Conservation (phyloP, 192 early-diverging fungal species). For the Radiomyces spectabilis region DNA sequence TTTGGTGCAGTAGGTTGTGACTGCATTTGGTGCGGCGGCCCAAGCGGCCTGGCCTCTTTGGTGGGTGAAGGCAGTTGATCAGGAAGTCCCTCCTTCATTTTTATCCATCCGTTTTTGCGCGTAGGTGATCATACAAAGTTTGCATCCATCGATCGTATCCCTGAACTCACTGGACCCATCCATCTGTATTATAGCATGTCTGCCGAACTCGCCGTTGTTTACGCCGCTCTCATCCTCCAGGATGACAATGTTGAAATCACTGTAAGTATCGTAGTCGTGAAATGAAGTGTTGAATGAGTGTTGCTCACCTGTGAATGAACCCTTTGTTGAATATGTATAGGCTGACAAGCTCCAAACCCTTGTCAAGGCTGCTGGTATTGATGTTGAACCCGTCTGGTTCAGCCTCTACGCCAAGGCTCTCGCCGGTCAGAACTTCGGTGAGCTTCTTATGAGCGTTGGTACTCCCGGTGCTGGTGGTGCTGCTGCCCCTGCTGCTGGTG, state of each 20-base stretch:
- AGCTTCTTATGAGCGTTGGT: conserved; percentile 88
- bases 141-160: too few species aligned
- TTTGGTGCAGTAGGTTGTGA: too few species aligned
- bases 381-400: conserved; percentile 93
- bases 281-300: too few species aligned
- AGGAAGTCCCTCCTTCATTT: too few species aligned
- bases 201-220: conserved; percentile 85
- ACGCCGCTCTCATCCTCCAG: conserved; percentile 96
- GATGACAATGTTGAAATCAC: conserved; percentile 96
- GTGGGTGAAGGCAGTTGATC: too few species aligned
- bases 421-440: conserved; percentile 81
- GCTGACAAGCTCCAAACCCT: conserved; percentile 90
- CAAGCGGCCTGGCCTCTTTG: too few species aligned
- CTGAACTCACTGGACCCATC: not conserved
- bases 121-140: too few species aligned
- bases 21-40: too few species aligned
- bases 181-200: conserved; percentile 15
- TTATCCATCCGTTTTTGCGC: too few species aligned
- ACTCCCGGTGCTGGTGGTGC: conserved; percentile 40
- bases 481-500: conserved; percentile 30
- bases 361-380: conserved; percentile 83
- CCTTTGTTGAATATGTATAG: too few species aligned
- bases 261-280: conserved; percentile 55
- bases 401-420: conserved; percentile 97
- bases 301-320: too few species aligned